Evolutionary conservation across 208 protist species (phyloP), one percentile per base, ranked within the genome.

Genomic region (Acanthamoeba rhysodes): DNA sequence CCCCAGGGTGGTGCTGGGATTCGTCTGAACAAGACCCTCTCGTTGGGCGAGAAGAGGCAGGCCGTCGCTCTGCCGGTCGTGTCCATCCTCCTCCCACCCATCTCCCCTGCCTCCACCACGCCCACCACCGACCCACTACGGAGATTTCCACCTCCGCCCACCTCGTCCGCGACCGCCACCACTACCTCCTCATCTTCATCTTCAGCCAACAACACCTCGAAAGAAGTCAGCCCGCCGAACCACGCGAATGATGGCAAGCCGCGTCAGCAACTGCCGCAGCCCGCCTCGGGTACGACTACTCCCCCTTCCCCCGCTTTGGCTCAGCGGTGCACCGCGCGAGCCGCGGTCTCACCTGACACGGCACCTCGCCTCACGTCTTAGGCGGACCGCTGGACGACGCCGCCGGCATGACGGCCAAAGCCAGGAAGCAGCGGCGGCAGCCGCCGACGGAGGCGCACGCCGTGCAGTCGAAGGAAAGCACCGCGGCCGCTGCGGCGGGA

Each of bases 1-100:
- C 80, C 80, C 5, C 80, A 88, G 48, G 80, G 80, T 50, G 80
- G 80, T 18, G 80, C 50, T 64, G 80, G 80, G 14, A 24, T 64
- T 32, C 80, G 80, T n/a, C 20, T 88, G 80, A 50, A 64, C 80
- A 88, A 88, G 50, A 88, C 80, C 50, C 80, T 88, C 29, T 88
- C 80, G 8, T 14, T 64, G 80, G 80, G 80, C 80, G 80, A 87
- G n/a, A 53, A 88, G 48, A 88, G 66, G 80, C 80, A 64, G 5
- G 53, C 80, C n/a, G 22, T 88, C 24, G 80, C 80, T 41, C 80
- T 88, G 24, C 80, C 80, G 10, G 80, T 88, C 29, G 80, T 88
- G 20, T 32, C 80, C 48, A 64, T 88, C 80, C 5, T 50, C 32
- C 9, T 37, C 18, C 76, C 24, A 10, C 14, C 32, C 76, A 1